Evolutionary conservation across 2,329 filamentous ascomycete species (phyloP).

Genomic region (Aspergillus sp.): DNA sequence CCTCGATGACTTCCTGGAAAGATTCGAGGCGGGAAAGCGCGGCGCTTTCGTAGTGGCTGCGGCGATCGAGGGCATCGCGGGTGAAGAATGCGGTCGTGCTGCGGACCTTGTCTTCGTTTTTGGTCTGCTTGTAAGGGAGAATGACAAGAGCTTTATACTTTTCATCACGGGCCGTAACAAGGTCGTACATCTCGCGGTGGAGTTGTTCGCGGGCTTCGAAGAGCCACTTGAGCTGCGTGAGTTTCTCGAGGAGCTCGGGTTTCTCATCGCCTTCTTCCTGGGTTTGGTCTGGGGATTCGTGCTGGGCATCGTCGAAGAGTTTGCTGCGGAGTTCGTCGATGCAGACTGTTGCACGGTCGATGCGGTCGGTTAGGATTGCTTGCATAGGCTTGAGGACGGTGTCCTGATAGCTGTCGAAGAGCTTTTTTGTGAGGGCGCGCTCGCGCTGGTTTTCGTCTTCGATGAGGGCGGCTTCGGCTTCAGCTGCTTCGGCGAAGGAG

Average conservation of each 20-base stretch:
- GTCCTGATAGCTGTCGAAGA: constrained; percentile 82
- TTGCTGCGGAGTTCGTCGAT: constrained; percentile 73
- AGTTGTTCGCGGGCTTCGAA: constrained; percentile 90
- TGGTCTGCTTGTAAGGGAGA: constrained; percentile 71
- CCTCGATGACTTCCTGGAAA: constrained; percentile 76
- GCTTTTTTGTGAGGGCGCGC: constrained; percentile 72
- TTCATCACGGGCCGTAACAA: constrained; percentile 81
- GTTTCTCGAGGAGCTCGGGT: constrained; percentile 88
- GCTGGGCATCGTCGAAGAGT: constrained; percentile 70
- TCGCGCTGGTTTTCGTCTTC: constrained; percentile 67
- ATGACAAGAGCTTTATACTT: constrained; percentile 83
- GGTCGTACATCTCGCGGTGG: constrained; percentile 79
- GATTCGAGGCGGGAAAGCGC: constrained; percentile 71
- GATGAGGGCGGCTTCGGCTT: constrained; percentile 74
- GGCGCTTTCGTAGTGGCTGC: constrained; percentile 68
- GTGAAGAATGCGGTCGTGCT: constrained; percentile 80
- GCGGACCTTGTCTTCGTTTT: constrained; percentile 74
- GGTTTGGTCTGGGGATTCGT: constrained; percentile 72
- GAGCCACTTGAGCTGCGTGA: constrained; percentile 94
- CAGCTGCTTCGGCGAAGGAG: constrained; percentile 77
- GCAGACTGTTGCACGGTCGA: constrained; percentile 70
- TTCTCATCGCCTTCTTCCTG: constrained; percentile 95
- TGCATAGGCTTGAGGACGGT: constrained; percentile 82
- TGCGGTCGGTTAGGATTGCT: constrained; percentile 72
- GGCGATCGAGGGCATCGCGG: constrained; percentile 72